A percentile compares a stretch with the other conserved stretches of the same genome.
These are phyloP conservation scores for Cyclotella distinguenda DNA, from an alignment of 108 stramenopile genomes.

Conservation along the genomic window DNA sequence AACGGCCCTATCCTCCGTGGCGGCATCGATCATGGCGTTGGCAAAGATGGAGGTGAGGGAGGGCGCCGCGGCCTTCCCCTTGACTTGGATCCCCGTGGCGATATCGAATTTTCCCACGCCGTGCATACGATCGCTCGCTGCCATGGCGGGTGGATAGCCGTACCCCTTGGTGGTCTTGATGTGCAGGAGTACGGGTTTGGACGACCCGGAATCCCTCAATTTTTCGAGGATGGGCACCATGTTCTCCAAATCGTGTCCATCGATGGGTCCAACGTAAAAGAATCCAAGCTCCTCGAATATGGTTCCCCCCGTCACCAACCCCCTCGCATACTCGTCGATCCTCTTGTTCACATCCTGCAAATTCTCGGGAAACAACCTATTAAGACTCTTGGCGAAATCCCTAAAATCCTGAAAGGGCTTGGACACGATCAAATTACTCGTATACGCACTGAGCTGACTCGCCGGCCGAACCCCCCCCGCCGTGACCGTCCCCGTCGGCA, in stretches of 20 bases:
- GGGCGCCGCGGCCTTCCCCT: conserved; percentile 67
- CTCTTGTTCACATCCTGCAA: conserved; percentile 96
- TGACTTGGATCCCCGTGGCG: conserved; percentile 89
- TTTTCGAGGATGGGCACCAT: conserved; percentile 95
- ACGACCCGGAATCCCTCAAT: conserved; percentile 76
- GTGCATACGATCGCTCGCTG: conserved; percentile 94
- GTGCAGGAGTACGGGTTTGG: conserved; percentile 93
- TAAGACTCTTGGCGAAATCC: conserved; percentile 91
- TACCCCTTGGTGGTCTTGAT: conserved; percentile 94
- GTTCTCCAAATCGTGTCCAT: conserved; percentile 97
- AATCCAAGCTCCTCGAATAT: conserved; percentile 97
- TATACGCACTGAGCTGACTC: conserved; percentile 88
- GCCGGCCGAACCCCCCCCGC: conserved; percentile 93
- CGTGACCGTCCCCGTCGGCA: conserved; percentile 95
- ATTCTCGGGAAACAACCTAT: conserved; percentile 88
- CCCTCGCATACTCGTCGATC: conserved; percentile 97
- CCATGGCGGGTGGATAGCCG: conserved; percentile 94
- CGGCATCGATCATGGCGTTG: conserved; percentile 88
- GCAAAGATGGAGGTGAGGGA: conserved; percentile 95
- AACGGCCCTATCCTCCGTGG: conserved; percentile 88
- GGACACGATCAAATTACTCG: conserved; percentile 89
- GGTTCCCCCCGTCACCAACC: conserved; percentile 93
- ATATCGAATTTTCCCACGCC: conserved; percentile 97
- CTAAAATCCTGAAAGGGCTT: conserved; percentile 96
- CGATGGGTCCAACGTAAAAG: conserved; percentile 98